Evolutionary conservation across 306 rosid genomes (phyloP), one percentile per base, ranked within the genome.

Genomic region (Lathyrus oleraceus): DNA sequence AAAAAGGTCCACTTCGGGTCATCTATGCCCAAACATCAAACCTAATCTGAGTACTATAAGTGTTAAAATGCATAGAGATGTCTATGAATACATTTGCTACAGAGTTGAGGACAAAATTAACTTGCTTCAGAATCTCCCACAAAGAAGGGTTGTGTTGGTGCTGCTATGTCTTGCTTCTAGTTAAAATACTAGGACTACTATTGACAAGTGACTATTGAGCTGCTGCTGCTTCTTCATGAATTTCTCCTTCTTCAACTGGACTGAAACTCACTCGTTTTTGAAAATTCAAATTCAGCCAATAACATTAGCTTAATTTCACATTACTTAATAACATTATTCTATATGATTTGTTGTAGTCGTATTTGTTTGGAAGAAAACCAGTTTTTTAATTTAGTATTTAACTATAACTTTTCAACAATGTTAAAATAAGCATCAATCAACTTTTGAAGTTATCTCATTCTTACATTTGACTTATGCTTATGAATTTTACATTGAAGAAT

Each of bases 221-320:
- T 11, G 43, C 32, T n/a, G n/a, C n/a, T 57, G 10, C 61, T 43
- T 69, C 86, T 48, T 76, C 77, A 15, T 38, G 63, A 56, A 71
- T 83, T 61, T 79, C 85, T 30, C 72, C 85, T 32, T 79, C 76
- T 62, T 85, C 81, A 27, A 61, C 69, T 6, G 88, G 81, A 0
- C 77, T 66, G 74, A 88, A 88, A 75, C 81, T 83, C 70, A 88
- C 94, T 19, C 81, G 80, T 72, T 88, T 88, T 90, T 88, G 90
- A 76, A 83, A 72, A 81, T 32, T 69, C 48, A 36, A 13, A 20
- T 48, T 51, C 60, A 60, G 60, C 2, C 52, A 35, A 65, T 9
- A 61, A 61, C 8, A 40, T 71, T 25, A 81, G 13, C 28, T 60
- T 38, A 2, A 42, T 62, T 43, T 9, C 48, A 13, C 6, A 28